These are phyloP conservation scores for Claviceps purpurea DNA, from an alignment of 2,329 filamentous ascomycete genomes.

Conservation along the genomic window DNA sequence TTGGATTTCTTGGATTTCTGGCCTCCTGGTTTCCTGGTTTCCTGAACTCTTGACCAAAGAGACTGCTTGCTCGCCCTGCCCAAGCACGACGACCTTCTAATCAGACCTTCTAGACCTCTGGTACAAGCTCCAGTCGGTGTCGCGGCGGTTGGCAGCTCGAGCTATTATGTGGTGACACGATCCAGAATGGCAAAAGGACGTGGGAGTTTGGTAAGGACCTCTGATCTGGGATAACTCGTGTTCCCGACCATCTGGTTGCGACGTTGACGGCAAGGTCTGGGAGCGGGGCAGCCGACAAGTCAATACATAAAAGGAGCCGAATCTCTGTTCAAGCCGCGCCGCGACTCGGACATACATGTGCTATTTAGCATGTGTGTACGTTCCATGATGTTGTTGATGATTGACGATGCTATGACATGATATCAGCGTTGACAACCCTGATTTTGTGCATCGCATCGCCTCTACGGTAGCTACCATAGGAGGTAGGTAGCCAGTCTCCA, in stretches of 20 bases:
- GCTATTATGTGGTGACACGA: background rate
- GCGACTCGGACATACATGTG: too few species aligned
- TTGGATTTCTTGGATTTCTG: background rate
- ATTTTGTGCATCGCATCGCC: too few species aligned
- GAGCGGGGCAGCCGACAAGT: background rate
- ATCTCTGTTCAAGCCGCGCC: too few species aligned
- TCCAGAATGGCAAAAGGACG: background rate
- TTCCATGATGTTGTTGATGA: too few species aligned
- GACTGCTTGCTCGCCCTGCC: background rate
- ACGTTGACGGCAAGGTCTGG: background rate
- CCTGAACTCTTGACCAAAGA: background rate
- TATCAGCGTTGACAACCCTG: too few species aligned
- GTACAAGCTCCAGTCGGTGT: background rate
- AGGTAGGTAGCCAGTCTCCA: too few species aligned
- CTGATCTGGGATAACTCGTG: background rate
- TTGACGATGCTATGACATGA: too few species aligned
- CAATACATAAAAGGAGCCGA: background rate
- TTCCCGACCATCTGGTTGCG: background rate
- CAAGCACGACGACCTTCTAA: background rate
- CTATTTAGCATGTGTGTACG: too few species aligned
- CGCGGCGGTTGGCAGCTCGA: background rate
- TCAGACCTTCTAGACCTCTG: background rate
- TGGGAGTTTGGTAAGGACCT: background rate
- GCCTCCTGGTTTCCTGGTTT: too few species aligned
- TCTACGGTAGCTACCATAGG: too few species aligned